A percentile compares a stretch with the other conserved stretches of the same genome.
phyloP scores from a whole-genome alignment of 2,329 filamentous ascomycete species.

The Penicillium sp. region DNA sequence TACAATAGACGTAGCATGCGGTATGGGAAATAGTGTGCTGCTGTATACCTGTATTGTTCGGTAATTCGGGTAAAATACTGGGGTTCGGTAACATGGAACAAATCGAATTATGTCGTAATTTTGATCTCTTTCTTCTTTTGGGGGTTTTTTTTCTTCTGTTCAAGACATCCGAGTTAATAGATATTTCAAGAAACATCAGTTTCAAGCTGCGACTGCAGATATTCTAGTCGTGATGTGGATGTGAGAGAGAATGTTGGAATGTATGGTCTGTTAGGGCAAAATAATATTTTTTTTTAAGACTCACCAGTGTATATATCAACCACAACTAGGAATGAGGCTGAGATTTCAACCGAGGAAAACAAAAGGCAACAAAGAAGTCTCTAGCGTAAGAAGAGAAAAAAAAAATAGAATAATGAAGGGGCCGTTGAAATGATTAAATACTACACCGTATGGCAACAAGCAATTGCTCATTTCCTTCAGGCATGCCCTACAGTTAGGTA shows the following conservation, averaged over 20 bases:
- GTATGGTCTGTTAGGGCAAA: background rate
- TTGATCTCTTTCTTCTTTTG: background rate
- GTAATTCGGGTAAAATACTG: background rate
- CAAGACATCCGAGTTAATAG: background rate
- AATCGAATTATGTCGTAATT: background rate
- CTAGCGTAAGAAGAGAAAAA: background rate
- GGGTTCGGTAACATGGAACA: background rate
- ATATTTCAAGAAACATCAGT: background rate
- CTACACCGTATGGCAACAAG: background rate
- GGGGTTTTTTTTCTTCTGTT: background rate
- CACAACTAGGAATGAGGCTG: constrained; percentile 18
- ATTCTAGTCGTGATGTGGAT: background rate
- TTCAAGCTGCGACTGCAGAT: background rate
- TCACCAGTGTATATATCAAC: constrained; percentile 1
- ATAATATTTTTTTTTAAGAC: background rate
- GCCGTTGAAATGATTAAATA: constrained; percentile 12
- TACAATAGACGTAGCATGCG: constrained; percentile 8
- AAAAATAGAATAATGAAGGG: background rate
- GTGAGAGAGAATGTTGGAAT: background rate
- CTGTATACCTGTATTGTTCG: constrained; percentile 6
- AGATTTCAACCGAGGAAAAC: constrained; percentile 2
- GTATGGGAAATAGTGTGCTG: constrained; percentile 10
- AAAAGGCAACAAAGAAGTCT: constrained; percentile 3
- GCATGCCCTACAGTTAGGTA: constrained; percentile 13
- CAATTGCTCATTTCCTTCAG: constrained; percentile 12